These are phyloP conservation scores for Sanghuangporus weigelae DNA, from an alignment of 1,284 basidiomycete genomes.

Conservation along the genomic window DNA sequence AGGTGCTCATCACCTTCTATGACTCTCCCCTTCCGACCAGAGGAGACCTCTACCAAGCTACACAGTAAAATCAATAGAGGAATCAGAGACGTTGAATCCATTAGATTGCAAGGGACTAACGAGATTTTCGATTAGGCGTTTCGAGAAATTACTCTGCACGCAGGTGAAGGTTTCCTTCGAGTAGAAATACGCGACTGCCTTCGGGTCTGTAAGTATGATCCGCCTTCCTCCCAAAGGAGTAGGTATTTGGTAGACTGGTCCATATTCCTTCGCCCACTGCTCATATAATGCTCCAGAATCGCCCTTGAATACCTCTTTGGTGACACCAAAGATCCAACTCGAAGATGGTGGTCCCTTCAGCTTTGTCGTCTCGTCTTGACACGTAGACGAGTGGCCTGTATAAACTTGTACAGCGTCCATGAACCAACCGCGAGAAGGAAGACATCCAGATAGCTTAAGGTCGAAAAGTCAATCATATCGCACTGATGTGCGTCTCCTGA, in stretches of 20 bases:
- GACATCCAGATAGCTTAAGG: conserved; percentile 2
- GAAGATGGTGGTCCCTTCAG: conserved; percentile 28
- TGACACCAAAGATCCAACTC: conserved; percentile 20
- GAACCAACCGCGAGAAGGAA: neutral
- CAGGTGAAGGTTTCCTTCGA: conserved; percentile 45
- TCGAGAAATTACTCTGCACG: conserved; percentile 32
- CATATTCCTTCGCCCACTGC: conserved; percentile 39
- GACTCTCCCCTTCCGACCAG: conserved; percentile 48
- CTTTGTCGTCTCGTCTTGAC: conserved; percentile 26
- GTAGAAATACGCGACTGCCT: conserved; percentile 48
- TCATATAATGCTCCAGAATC: conserved; percentile 26
- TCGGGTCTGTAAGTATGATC: conserved; percentile 48
- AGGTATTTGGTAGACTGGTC: conserved; percentile 40
- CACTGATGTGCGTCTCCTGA: too few species aligned
- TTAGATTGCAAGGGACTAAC: conserved; percentile 27
- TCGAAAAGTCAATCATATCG: neutral
- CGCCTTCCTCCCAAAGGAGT: conserved; percentile 33
- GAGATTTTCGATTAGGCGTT: conserved; percentile 35
- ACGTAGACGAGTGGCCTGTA: conserved; percentile 3
- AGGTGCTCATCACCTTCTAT: conserved; percentile 28
- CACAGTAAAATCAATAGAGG: neutral
- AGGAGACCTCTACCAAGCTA: conserved; percentile 48
- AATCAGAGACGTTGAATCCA: neutral
- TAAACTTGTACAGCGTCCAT: conserved; percentile 8
- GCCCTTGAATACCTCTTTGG: conserved; percentile 9